These are phyloP conservation scores for Aureobasidium sp. DNA, from an alignment of 2,329 filamentous ascomycete species.

Conservation along the genomic window DNA sequence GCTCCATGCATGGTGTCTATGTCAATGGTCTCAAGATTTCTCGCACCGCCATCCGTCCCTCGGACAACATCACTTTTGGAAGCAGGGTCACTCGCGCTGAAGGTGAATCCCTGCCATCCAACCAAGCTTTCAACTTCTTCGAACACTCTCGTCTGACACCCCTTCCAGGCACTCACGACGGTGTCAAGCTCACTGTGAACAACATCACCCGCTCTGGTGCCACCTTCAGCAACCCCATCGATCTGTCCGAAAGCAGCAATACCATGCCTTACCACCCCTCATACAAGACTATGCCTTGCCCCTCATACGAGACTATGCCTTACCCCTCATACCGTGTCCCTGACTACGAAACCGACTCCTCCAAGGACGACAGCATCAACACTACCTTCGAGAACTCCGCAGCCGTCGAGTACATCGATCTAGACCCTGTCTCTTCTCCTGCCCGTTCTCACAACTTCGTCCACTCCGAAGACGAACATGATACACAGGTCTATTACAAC, in stretches of 20 bases:
- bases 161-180: slow-evolving; percentile 1
- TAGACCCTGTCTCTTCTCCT: not conserved
- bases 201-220: not conserved
- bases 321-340: not conserved
- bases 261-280: no score
- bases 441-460: not conserved
- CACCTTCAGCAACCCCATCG: not conserved
- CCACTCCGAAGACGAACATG: not conserved
- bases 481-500: not conserved
- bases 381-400: not conserved
- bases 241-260: not conserved
- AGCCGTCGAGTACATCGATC: not conserved
- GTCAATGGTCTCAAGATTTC: slow-evolving; percentile 23
- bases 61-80: slow-evolving; percentile 26
- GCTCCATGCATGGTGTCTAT: slow-evolving; percentile 27
- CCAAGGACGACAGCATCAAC: not conserved
- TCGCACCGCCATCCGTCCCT: slow-evolving; percentile 15
- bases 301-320: not conserved
- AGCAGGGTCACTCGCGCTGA: slow-evolving; percentile 16
- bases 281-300: no score
- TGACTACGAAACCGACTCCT: not conserved
- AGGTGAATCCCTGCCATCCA: not conserved
- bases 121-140: slow-evolving; percentile 10
- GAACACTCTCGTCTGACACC: slow-evolving; percentile 8
- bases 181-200: not conserved